Conservation (phyloP, 441 rosid genomes). For the Brassica hybrid region DNA sequence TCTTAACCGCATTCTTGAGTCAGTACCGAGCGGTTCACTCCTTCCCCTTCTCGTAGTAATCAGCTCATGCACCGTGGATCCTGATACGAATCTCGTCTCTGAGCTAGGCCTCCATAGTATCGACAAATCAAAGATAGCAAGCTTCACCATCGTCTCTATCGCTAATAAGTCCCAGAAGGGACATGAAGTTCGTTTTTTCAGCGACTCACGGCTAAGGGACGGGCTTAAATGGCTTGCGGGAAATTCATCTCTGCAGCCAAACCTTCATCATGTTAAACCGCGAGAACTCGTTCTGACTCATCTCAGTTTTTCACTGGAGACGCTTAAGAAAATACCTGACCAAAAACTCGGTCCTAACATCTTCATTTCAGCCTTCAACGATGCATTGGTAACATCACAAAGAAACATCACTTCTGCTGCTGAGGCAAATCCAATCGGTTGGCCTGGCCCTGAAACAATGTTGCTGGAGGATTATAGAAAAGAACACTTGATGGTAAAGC, state of each 20-base stretch:
- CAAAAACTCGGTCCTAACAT: slow-evolving; percentile 61
- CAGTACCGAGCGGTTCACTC: slow-evolving; percentile 66
- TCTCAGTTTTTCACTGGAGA: slow-evolving; percentile 58
- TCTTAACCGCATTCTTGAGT: slow-evolving; percentile 63
- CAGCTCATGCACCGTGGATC: slow-evolving; percentile 54
- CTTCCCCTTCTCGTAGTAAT: slow-evolving; percentile 83
- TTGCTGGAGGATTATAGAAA: slow-evolving; percentile 53
- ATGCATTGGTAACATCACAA: slow-evolving; percentile 66
- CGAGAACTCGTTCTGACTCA: slow-evolving; percentile 66
- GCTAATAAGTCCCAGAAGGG: slow-evolving; percentile 50
- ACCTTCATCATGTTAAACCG: slow-evolving; percentile 54
- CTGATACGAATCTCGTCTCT: slow-evolving; percentile 46
- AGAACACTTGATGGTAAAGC: slow-evolving; percentile 52
- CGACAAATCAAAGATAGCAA: slow-evolving; percentile 66
- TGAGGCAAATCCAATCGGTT: slow-evolving; percentile 57
- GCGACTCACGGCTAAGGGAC: slow-evolving; percentile 66
- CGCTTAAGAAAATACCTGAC: slow-evolving; percentile 54
- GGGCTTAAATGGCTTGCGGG: slow-evolving; percentile 90
- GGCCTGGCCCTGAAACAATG: slow-evolving; percentile 87
- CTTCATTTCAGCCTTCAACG: slow-evolving; percentile 80
- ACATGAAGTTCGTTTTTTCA: slow-evolving; percentile 61
- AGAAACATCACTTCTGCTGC: slow-evolving; percentile 67
- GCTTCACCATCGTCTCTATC: slow-evolving; percentile 66
- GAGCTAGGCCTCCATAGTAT: slow-evolving; percentile 70
- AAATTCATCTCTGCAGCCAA: slow-evolving; percentile 73